phyloP scores from a whole-genome alignment of 345 rosid species.

The Gossypium raimondii region DNA sequence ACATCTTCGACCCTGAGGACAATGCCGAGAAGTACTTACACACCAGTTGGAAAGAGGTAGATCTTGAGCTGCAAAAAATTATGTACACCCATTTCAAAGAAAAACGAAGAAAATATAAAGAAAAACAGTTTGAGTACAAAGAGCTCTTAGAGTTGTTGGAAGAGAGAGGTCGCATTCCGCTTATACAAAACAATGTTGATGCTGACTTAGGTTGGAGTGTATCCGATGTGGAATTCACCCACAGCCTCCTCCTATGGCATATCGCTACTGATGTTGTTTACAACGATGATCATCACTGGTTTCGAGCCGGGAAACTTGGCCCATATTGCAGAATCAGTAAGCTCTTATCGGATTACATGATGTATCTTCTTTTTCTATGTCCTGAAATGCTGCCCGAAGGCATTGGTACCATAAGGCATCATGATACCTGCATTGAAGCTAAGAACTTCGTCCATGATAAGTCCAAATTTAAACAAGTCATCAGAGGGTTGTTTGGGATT shows the following conservation, averaged over 20 bases:
- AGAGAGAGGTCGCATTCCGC: not conserved
- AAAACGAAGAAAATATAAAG: not conserved
- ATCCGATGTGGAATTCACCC: conserved; percentile 15
- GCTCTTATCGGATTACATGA: conserved; percentile 17
- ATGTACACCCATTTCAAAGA: conserved; percentile 11
- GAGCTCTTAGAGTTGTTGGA: not conserved
- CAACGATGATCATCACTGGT: not conserved
- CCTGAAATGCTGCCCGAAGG: conserved; percentile 23
- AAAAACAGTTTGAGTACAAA: not conserved
- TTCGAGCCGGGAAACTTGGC: not conserved
- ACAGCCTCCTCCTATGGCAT: conserved; percentile 30
- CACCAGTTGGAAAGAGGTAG: not conserved
- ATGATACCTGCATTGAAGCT: conserved; percentile 15
- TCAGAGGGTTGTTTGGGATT: not conserved
- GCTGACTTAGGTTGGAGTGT: not conserved
- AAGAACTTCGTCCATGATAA: not conserved
- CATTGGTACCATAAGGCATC: conserved; percentile 3
- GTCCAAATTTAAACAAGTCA: not conserved
- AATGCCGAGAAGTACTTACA: not conserved
- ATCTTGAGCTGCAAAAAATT: not conserved
- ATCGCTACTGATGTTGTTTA: conserved; percentile 25
- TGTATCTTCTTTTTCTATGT: not conserved
- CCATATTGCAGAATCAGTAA: conserved; percentile 13
- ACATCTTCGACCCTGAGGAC: not conserved
- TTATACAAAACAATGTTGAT: not conserved